Base-by-base conservation (phyloP, 441 rosid species). In the Eruca vesicaria region DNA sequence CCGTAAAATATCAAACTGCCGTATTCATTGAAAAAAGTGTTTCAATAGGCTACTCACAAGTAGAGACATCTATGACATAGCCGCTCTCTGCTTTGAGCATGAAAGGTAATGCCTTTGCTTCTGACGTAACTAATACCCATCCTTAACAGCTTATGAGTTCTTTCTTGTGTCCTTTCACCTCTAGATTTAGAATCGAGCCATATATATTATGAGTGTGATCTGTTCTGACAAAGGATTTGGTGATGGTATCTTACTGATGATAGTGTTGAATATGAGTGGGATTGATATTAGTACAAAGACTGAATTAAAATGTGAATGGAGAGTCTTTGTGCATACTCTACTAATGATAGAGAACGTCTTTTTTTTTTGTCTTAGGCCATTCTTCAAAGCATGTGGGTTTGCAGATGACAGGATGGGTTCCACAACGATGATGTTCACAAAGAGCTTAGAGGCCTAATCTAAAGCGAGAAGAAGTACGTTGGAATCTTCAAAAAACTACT, bases 361-460 rank as follows among this genome's bases (percentile, higher is more conserved):
- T 56, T 6, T n/a, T 29, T 1, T 74, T 53, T 66, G 16, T 63
- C 77, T 66, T 66, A 92, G 93, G 85, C 75, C 82, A 67, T 92
- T 94, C 87, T 92, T 94, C 69, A 66, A 84, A 80, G 89, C 94
- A 1, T 92, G 97, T 79, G 97, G 96, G 67, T 94, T 92, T 85
- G 88, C 86, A 73, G 89, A 85, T 71, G 99, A 94, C 81, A 73
- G 86, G 15, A 79, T 92, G 85, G 86, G 93, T 66, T 89, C 97
- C 35, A 88, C 93, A 5, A 88, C 96, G 3, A 94, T 92, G 97
- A 88, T 92, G 90, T 86, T 89, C 69, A 76, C 79, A 0, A 69
- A 76, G 62, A 64, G 75, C 61, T 57, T 76, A 6, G 67, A 76
- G 21, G 6, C 15, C 0, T 69, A 43, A 29, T 2, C 52, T 2